Percentiles rank a stretch among this genome's conserved stretches.
Conservation (phyloP, 352 stramenopile species). For the Phytophthora kernoviae region DNA sequence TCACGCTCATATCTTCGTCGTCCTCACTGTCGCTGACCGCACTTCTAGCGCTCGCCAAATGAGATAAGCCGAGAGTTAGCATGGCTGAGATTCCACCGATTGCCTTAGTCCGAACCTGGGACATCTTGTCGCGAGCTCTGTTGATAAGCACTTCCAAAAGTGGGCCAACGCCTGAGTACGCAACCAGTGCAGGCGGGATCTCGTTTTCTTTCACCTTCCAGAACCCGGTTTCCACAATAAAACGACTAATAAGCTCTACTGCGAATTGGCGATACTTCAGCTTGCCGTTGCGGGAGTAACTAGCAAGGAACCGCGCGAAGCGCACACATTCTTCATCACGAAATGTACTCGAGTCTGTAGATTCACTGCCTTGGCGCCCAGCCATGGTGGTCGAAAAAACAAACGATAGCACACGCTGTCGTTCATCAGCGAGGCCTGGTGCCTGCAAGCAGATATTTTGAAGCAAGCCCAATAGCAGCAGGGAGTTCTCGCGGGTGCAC, state of each 20-base stretch:
- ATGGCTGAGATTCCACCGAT: constrained; percentile 76
- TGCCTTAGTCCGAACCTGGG: constrained; percentile 78
- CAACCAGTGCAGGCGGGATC: constrained; percentile 34
- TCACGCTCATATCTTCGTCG: constrained; percentile 32
- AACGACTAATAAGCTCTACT: constrained; percentile 72
- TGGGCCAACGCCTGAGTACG: constrained; percentile 56
- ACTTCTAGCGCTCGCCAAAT: constrained; percentile 19
- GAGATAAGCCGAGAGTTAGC: constrained; percentile 58
- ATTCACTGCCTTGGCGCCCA: constrained; percentile 17
- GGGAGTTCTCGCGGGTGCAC: constrained; percentile 39
- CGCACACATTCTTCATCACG: constrained; percentile 61
- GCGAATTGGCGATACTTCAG: constrained; percentile 84
- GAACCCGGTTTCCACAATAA: constrained; percentile 62
- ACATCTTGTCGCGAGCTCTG: constrained; percentile 79
- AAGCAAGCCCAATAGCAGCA: constrained; percentile 57
- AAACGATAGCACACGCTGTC: constrained; percentile 67
- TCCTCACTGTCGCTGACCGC: constrained; percentile 16
- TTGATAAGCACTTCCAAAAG: constrained; percentile 77
- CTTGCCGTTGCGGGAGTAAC: constrained; percentile 76
- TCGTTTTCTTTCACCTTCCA: constrained; percentile 57
- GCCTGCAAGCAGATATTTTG: constrained; percentile 83
- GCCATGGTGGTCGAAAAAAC: constrained; percentile 49
- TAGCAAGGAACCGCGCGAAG: constrained; percentile 70
- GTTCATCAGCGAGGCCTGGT: constrained; percentile 72
- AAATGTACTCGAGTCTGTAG: constrained; percentile 26